Conservation (phyloP, 1,284 basidiomycete species). For the Marasmius fiardii region DNA sequence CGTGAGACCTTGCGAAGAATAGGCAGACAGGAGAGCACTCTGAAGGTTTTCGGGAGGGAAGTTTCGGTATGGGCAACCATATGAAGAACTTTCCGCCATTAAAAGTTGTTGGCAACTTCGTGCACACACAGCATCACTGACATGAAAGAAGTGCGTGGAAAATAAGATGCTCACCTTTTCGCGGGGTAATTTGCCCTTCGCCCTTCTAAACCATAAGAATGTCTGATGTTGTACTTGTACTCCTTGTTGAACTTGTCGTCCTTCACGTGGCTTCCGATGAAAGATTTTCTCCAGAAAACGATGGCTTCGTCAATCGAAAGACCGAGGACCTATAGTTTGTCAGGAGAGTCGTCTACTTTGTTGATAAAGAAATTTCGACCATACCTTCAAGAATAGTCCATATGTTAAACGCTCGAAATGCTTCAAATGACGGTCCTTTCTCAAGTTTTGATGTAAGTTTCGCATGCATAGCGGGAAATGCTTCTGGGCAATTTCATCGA, state of each 20-base stretch:
- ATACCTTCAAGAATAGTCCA: constrained; percentile 92
- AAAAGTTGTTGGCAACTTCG: constrained; percentile 89
- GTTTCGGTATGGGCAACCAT: constrained; percentile 96
- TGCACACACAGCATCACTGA: background rate
- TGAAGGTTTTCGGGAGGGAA: constrained; percentile 86
- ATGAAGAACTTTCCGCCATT: constrained; percentile 71
- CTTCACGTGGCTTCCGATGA: constrained; percentile 59
- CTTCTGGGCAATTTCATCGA: constrained; percentile 82
- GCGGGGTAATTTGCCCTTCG: constrained; percentile 93
- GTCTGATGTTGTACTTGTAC: constrained; percentile 96
- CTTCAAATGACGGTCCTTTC: constrained; percentile 84
- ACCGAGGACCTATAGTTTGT: constrained; percentile 72
- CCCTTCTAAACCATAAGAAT: constrained; percentile 94
- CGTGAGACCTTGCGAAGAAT: constrained; percentile 64
- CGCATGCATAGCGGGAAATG: constrained; percentile 98
- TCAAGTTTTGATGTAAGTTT: constrained; percentile 79
- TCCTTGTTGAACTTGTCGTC: constrained; percentile 99
- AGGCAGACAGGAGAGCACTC: constrained; percentile 72
- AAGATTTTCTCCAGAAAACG: constrained; percentile 91
- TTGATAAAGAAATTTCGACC: constrained; percentile 12
- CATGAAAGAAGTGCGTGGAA: background rate
- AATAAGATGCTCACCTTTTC: constrained; percentile 55
- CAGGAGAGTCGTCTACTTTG: background rate
- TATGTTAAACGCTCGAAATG: constrained; percentile 93
- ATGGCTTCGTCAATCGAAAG: constrained; percentile 95